phyloP scores from a whole-genome alignment of 345 rosid genomes.

The Eutrema yunnanense region DNA sequence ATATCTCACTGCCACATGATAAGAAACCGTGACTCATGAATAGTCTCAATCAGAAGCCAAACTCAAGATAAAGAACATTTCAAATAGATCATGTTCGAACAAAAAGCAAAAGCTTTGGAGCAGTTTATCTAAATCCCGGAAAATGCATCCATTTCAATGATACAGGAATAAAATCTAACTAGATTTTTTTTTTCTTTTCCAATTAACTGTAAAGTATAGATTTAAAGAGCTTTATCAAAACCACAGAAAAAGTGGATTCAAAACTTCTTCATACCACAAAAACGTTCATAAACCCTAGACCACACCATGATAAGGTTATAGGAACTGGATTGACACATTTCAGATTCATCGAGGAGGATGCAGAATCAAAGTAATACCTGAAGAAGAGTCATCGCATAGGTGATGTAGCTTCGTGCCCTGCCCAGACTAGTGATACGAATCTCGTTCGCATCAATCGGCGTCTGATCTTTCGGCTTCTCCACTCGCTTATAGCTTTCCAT shows the following conservation, averaged over 20 bases:
- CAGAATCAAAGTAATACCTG: constrained; percentile 34
- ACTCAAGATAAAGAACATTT: not conserved
- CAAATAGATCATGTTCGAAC: too few relatives aligned
- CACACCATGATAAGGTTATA: not conserved
- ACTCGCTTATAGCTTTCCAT: constrained; percentile 82
- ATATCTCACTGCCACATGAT: not conserved
- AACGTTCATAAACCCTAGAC: constrained; percentile 17
- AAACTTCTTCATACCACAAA: not conserved
- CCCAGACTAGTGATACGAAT: constrained; percentile 36
- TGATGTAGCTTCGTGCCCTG: constrained; percentile 42
- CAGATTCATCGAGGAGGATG: not conserved
- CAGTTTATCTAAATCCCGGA: too few relatives aligned
- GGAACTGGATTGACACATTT: not conserved
- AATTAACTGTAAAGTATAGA: not conserved
- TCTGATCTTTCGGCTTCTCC: constrained; percentile 58
- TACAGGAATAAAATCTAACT: not conserved
- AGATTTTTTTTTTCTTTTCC: not conserved
- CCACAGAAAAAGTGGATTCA: not conserved
- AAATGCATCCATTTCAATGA: not conserved
- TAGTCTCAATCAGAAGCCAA: not conserved
- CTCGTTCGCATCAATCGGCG: constrained; percentile 46
- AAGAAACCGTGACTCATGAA: not conserved
- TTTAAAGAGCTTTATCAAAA: not conserved
- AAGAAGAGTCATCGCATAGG: constrained; percentile 74
- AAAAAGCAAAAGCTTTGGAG: too few relatives aligned